Conservation (phyloP, 2,329 filamentous ascomycete genomes). For the Fusarium avenaceum region DNA sequence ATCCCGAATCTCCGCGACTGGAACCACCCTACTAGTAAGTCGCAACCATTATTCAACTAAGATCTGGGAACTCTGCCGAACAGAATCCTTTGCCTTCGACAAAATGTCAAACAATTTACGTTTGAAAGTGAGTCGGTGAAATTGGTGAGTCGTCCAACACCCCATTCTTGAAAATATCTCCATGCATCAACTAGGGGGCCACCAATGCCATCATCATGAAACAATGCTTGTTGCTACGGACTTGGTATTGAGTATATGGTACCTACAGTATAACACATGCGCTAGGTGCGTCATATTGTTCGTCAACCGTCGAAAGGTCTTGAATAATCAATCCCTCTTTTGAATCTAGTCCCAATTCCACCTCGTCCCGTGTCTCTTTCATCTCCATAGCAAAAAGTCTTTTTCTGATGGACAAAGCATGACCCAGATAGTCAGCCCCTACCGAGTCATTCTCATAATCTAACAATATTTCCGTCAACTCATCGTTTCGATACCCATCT, state of each 20-base stretch:
- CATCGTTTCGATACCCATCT: conserved; percentile 17
- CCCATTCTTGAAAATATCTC: no score
- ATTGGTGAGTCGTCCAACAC: background rate
- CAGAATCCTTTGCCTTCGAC: no score
- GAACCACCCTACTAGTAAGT: background rate
- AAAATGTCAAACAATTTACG: no score
- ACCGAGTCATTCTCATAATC: conserved; percentile 39
- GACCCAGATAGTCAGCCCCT: conserved; percentile 31
- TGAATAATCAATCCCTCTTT: background rate
- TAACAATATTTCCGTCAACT: conserved; percentile 27
- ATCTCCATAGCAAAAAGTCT: conserved; percentile 28
- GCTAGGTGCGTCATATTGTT: background rate
- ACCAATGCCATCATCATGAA: background rate
- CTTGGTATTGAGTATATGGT: no score
- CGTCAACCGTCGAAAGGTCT: background rate
- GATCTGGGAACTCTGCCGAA: no score
- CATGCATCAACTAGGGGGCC: background rate
- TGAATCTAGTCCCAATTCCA: background rate
- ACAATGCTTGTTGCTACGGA: background rate
- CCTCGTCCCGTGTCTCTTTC: background rate
- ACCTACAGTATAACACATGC: conserved; percentile 5
- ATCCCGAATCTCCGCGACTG: conserved; percentile 8
- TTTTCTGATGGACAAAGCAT: conserved; percentile 26
- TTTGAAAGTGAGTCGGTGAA: no score
- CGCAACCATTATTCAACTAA: no score